phyloP scores from a whole-genome alignment of 2,329 filamentous ascomycete species.

The Alternaria tenuissima region DNA sequence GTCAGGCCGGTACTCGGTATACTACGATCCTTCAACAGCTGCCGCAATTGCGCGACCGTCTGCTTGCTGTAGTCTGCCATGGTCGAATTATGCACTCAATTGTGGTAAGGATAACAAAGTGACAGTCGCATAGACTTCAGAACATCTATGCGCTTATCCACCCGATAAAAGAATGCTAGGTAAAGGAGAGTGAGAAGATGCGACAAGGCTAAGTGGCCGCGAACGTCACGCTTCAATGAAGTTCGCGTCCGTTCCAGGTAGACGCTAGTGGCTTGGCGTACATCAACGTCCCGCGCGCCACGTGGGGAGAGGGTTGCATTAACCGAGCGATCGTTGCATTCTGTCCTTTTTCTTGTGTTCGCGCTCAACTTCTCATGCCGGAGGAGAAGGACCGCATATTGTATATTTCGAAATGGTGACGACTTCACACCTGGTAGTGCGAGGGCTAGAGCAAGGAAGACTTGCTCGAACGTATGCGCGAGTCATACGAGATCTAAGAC shows the following conservation, averaged over 20 bases:
- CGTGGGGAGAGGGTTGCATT: conserved; percentile 16
- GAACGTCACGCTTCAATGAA: conserved; percentile 20
- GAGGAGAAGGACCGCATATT: too few relatives aligned
- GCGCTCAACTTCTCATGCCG: background rate
- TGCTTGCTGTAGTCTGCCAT: conserved; percentile 57
- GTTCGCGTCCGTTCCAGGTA: conserved; percentile 16
- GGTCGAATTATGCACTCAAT: conserved; percentile 6
- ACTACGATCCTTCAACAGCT: conserved; percentile 56
- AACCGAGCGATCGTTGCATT: conserved; percentile 12
- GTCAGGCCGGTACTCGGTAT: conserved; percentile 57
- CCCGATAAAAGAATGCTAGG: background rate
- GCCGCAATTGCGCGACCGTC: conserved; percentile 57
- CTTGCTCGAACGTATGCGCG: background rate
- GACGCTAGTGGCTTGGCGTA: conserved; percentile 19
- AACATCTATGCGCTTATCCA: background rate
- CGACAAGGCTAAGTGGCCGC: conserved; percentile 12
- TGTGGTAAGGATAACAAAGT: background rate
- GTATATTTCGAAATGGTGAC: background rate
- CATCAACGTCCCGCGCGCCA: conserved; percentile 11
- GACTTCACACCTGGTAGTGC: background rate
- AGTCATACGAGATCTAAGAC: background rate
- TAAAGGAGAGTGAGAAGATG: conserved; percentile 3
- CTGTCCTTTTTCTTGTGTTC: background rate
- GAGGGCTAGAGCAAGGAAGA: background rate
- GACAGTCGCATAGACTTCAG: conserved; percentile 7